Percentiles rank a stretch among this genome's conserved stretches.
Conservation (phyloP, 768 basidiomycete species). For the Mycena rosella region DNA sequence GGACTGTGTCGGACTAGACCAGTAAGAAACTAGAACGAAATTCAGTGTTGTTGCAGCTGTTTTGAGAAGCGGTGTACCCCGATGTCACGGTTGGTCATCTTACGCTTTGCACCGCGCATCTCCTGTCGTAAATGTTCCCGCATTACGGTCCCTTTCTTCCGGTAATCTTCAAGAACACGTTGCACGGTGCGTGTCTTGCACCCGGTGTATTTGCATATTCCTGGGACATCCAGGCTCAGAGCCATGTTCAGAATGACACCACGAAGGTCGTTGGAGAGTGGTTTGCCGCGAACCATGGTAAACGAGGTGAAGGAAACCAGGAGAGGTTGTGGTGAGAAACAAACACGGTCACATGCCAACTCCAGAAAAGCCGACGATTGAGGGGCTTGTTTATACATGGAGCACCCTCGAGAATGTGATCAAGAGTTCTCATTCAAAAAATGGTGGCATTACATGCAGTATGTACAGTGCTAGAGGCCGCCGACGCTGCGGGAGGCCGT, state of each 20-base stretch:
- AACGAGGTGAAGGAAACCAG: too few species aligned
- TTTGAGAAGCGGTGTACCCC: background rate
- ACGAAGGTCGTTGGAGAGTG: slow-evolving; percentile 8
- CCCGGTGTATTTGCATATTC: background rate
- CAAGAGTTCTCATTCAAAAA: too few species aligned
- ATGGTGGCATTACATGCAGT: too few species aligned
- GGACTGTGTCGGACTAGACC: slow-evolving; percentile 36
- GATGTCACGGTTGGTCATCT: background rate
- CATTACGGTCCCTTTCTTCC: slow-evolving; percentile 4
- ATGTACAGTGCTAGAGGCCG: too few species aligned
- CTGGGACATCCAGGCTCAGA: background rate
- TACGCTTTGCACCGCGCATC: slow-evolving; percentile 2
- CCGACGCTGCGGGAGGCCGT: too few species aligned
- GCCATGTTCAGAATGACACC: too few species aligned
- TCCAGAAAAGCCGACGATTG: too few species aligned
- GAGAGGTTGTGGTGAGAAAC: too few species aligned
- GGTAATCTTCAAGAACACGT: background rate
- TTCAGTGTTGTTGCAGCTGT: background rate
- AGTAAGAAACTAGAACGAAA: slow-evolving; percentile 32
- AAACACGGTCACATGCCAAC: too few species aligned
- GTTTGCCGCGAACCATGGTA: slow-evolving; percentile 10
- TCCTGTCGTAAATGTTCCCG: background rate
- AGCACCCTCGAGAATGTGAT: too few species aligned
- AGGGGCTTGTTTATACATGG: too few species aligned
- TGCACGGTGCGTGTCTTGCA: background rate